Conservation (phyloP, 148 eudicot species). For the Persicaria tinctoria region DNA sequence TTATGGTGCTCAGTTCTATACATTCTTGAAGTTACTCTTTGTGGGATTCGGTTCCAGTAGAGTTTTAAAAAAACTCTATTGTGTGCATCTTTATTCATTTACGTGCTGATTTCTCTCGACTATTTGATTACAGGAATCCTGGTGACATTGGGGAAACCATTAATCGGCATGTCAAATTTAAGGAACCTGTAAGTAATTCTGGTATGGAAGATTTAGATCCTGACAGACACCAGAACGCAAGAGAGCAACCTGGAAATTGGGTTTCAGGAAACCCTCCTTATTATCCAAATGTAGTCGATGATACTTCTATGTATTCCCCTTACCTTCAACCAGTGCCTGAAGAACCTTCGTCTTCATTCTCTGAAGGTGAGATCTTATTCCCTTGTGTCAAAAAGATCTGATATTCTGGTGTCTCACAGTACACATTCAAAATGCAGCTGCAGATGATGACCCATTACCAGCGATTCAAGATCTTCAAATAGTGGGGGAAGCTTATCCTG, state of each 20-base stretch:
- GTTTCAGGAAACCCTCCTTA: conserved; percentile 45
- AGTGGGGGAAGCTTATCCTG: conserved; percentile 91
- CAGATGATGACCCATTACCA: conserved; percentile 85
- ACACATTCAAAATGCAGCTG: conserved; percentile 41
- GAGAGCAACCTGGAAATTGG: conserved; percentile 54
- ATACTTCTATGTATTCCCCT: conserved; percentile 57
- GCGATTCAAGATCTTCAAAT: conserved; percentile 82
- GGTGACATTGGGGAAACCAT: conserved; percentile 28
- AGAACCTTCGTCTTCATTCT: conserved; percentile 82
- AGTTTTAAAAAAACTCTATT: too few species aligned
- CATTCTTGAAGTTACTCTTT: neutral
- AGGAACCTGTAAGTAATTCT: conserved; percentile 56
- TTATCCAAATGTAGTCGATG: conserved; percentile 44
- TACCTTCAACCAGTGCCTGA: conserved; percentile 73
- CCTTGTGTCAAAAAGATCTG: conserved; percentile 10
- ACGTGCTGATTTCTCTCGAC: conserved; percentile 3
- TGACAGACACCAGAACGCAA: conserved; percentile 42
- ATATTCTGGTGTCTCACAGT: conserved; percentile 12
- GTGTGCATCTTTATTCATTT: conserved; percentile 9
- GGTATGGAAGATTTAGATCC: conserved; percentile 43
- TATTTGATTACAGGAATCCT: conserved; percentile 34
- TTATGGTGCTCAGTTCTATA: neutral
- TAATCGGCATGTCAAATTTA: conserved; percentile 62
- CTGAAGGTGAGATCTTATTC: conserved; percentile 55
- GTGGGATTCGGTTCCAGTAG: too few species aligned